Evolutionary conservation across 2,329 filamentous ascomycete genomes (phyloP).

Genomic region (Paraphoma sp.): DNA sequence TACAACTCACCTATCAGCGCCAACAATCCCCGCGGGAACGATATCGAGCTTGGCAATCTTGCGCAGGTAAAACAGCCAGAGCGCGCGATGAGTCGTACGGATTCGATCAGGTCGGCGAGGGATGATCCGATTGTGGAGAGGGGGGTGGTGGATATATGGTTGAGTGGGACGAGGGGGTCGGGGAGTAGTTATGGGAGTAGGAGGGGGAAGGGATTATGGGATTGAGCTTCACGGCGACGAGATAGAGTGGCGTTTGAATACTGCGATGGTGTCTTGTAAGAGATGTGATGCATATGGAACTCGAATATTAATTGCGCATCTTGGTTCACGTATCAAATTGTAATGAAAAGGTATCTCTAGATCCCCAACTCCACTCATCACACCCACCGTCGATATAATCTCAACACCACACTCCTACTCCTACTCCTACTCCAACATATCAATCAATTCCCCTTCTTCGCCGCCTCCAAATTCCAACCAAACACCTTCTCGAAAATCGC

Average conservation of each 20-base stretch:
- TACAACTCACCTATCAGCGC: background rate
- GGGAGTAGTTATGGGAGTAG: background rate
- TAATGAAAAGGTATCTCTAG: background rate
- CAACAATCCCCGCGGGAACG: background rate
- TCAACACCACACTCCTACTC: background rate
- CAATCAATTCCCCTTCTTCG: slow-evolving; percentile 21
- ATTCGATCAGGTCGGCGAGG: background rate
- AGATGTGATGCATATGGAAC: background rate
- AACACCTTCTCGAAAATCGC: slow-evolving; percentile 78
- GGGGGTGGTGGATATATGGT: slow-evolving; percentile 3
- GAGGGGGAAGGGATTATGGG: background rate
- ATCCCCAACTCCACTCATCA: background rate
- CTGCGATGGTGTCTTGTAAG: background rate
- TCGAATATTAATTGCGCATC: too few species aligned
- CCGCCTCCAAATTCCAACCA: slow-evolving; percentile 74
- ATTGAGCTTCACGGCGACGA: background rate
- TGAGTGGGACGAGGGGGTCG: background rate
- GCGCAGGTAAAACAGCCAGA: background rate
- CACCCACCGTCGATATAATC: background rate
- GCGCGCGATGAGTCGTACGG: background rate
- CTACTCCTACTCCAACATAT: background rate
- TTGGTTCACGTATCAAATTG: background rate
- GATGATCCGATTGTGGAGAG: background rate
- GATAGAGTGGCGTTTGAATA: background rate
- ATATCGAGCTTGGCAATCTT: background rate